phyloP scores from a whole-genome alignment of 139 green algal species.

The Chlamydomonas schloesseri region DNA sequence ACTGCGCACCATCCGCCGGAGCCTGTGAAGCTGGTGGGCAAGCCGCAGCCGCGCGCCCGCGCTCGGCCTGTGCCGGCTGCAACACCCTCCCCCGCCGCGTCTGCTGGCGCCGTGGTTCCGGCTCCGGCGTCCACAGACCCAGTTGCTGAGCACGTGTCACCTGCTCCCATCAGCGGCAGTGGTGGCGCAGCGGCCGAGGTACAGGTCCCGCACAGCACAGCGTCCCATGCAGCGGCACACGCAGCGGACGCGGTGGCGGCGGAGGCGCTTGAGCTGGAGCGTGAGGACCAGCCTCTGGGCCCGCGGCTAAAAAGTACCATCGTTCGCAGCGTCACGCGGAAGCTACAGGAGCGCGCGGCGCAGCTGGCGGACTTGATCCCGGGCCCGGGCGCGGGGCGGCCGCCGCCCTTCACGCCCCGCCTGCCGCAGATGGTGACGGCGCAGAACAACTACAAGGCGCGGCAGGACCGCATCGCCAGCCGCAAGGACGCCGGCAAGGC shows the following conservation, averaged over 20 bases:
- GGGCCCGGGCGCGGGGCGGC: background rate
- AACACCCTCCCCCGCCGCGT: background rate
- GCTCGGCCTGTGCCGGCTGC: background rate
- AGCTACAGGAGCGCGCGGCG: slow-evolving; percentile 13
- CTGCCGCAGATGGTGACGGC: background rate
- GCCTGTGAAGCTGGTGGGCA: background rate
- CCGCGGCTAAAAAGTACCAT: background rate
- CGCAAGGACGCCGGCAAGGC: background rate
- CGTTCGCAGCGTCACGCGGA: background rate
- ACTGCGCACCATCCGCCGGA: background rate
- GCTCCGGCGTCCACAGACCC: too few species aligned
- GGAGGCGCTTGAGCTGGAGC: background rate
- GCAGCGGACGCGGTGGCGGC: background rate
- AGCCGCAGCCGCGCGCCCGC: slow-evolving; percentile 27
- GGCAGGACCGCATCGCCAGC: background rate
- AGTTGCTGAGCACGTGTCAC: background rate
- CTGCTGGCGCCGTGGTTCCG: background rate
- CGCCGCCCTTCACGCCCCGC: background rate
- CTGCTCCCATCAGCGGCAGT: background rate
- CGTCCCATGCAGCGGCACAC: background rate
- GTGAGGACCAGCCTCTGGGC: background rate
- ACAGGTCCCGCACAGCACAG: too few species aligned
- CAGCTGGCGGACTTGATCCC: background rate
- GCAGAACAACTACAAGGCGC: background rate
- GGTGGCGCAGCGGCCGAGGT: too few species aligned